Base-by-base conservation (phyloP, 768 basidiomycete species). In the Boletus rubropictus region DNA sequence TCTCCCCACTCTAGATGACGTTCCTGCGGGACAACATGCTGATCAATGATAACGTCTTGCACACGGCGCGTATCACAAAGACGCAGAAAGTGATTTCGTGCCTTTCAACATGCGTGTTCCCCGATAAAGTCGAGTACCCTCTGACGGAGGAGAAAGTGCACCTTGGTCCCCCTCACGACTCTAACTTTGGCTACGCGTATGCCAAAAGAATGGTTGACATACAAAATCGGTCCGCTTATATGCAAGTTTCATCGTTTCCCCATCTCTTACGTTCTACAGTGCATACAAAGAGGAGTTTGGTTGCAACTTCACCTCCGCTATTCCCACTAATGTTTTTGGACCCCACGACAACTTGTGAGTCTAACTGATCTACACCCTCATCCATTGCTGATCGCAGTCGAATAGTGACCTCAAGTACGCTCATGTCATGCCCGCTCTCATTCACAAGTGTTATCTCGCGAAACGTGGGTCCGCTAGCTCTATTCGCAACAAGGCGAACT, bases 311-410 rank as follows among this genome's bases (percentile, higher is more conserved):
- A 96, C 93, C 4, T 90, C 91, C 34, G 92, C 93, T 12, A 98
- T 98, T 60, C 94, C 95, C 1, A 97, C 95, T 10, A 96, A 94
- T 63, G 82, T 97, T n/a, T 97, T 97, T 61, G 94, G 94, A 12
- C 89, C 89, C 5, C 67, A 90, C 60, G 94, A 96, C 69, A 97
- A 97, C 72, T 98, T 88, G 89, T 87, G 53, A 47, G 76, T 62
- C 20, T 15, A n/a, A 15, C 28, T 14, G 39, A 29, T 22, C 45
- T 21, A 18, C 7, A 12, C n/a, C 10, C 11, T 8, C 12, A 31
- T 34, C n/a, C 32, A n/a, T 42, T 7, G 28, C 47, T 40, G 22
- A 54, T 51, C n/a, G 45, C 37, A 17, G n/a, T 47, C 46, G 39
- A 47, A 25, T 57, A 89, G 90, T 63, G 86, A 94, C 58, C 75